Conservation (phyloP, 345 rosid genomes). For the Conringia planisiliqua region DNA sequence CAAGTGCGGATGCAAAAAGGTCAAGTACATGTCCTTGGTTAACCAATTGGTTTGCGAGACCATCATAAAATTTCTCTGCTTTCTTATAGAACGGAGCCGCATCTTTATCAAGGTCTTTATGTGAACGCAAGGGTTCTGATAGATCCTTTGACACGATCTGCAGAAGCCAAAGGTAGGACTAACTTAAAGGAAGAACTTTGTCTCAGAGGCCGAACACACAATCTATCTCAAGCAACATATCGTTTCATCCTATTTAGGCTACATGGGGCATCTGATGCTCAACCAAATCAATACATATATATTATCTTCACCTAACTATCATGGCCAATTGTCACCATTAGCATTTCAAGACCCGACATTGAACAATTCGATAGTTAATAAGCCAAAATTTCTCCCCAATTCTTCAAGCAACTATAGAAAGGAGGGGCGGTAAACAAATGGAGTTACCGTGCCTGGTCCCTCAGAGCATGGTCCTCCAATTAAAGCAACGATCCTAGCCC, state of each 20-base stretch:
- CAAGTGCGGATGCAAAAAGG: slow-evolving; percentile 98
- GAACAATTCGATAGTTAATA: neutral
- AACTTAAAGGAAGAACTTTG: slow-evolving; percentile 9
- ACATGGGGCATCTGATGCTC: neutral
- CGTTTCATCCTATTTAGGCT: neutral
- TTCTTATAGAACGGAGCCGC: slow-evolving; percentile 96
- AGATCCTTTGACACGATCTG: slow-evolving; percentile 97
- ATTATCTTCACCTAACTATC: neutral
- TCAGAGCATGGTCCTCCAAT: slow-evolving; percentile 67
- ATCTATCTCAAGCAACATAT: slow-evolving; percentile 3
- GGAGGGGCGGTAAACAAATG: slow-evolving; percentile 19
- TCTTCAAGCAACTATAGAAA: slow-evolving; percentile 7
- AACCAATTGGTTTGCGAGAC: slow-evolving; percentile 90
- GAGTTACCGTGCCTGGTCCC: slow-evolving; percentile 93
- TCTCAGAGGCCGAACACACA: neutral
- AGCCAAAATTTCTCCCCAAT: neutral
- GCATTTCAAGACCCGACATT: neutral
- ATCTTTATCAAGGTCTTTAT: slow-evolving; percentile 99
- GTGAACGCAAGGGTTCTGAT: slow-evolving; percentile 98
- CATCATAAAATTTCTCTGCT: slow-evolving; percentile 90
- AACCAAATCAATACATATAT: neutral
- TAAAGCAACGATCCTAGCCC: slow-evolving; percentile 91
- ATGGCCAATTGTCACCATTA: slow-evolving; percentile 12
- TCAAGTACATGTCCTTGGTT: slow-evolving; percentile 97
- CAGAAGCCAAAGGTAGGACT: slow-evolving; percentile 26